Conservation (phyloP, 257 asterid genomes). For the Capsicum chinense region DNA sequence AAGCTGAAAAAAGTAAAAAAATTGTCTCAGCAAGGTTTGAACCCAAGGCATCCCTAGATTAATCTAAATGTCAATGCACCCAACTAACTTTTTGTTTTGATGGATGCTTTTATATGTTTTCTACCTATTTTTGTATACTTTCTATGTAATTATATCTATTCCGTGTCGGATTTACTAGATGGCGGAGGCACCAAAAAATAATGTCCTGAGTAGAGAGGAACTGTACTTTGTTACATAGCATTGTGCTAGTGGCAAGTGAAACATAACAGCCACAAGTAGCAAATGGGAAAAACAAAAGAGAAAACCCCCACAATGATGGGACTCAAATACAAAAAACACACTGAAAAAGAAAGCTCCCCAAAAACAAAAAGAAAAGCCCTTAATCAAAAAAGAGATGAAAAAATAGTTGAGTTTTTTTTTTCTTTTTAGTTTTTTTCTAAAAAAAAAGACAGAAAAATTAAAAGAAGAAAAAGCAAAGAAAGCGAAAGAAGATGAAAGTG, state of each 20-base stretch:
- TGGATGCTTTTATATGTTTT: too few relatives aligned
- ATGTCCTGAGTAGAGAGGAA: background rate
- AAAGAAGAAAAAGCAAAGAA: conserved; percentile 39
- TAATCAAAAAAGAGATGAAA: background rate
- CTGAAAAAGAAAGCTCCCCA: conserved; percentile 18
- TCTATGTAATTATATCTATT: too few relatives aligned
- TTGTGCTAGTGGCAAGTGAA: background rate
- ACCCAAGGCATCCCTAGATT: too few relatives aligned
- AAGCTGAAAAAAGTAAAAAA: too few relatives aligned
- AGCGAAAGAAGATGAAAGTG: conserved; percentile 51
- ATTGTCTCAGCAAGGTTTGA: too few relatives aligned
- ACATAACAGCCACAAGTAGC: background rate
- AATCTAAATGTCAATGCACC: too few relatives aligned
- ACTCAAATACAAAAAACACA: conserved; percentile 29
- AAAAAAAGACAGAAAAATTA: conserved; percentile 31
- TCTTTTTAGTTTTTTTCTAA: conserved; percentile 12
- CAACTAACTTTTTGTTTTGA: too few relatives aligned
- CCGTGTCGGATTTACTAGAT: too few relatives aligned
- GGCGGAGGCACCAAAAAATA: too few relatives aligned
- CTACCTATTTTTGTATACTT: too few relatives aligned
- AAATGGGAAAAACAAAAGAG: background rate
- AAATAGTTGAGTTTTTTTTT: background rate
- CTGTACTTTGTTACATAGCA: background rate
- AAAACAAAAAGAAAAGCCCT: conserved; percentile 28
- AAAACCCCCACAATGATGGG: conserved; percentile 34